A percentile compares a stretch with the other conserved stretches of the same genome.
These are phyloP conservation scores for Eragrostis tef DNA, from an alignment of 202 grass and related monocot genomes.

Conservation along the genomic window DNA sequence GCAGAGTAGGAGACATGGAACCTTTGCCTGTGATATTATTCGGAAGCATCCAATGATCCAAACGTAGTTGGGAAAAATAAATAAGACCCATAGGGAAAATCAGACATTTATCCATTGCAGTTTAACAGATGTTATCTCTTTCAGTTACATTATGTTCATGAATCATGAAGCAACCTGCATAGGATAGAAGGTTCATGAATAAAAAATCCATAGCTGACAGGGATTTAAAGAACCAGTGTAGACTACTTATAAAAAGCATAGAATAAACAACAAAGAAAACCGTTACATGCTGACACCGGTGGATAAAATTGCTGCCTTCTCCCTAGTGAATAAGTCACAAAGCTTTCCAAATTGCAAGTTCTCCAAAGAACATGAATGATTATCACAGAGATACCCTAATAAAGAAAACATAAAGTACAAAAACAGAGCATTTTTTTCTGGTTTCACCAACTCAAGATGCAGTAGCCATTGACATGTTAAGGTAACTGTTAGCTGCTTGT, in stretches of 20 bases:
- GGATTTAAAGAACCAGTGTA: not conserved
- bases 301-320: too few relatives aligned
- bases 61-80: conserved; percentile 3
- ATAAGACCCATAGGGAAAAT: not conserved
- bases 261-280: not conserved
- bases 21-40: not conserved
- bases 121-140: not conserved
- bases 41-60: not conserved
- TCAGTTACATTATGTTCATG: not conserved
- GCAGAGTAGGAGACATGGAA: conserved; percentile 2
- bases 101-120: not conserved
- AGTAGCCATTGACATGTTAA: not conserved
- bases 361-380: not conserved
- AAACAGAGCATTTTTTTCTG: not conserved
- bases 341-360: not conserved
- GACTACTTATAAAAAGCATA: not conserved
- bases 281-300: too few relatives aligned
- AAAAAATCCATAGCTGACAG: not conserved
- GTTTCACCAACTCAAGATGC: not conserved
- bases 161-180: conserved; percentile 10
- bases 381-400: not conserved
- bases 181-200: not conserved
- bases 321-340: not conserved
- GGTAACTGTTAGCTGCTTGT: not conserved
- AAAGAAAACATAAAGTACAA: not conserved